A percentile compares a stretch with the other conserved stretches of the same genome.
Conservation (phyloP, 192 early-diverging fungal species). For the Dispira simplex region DNA sequence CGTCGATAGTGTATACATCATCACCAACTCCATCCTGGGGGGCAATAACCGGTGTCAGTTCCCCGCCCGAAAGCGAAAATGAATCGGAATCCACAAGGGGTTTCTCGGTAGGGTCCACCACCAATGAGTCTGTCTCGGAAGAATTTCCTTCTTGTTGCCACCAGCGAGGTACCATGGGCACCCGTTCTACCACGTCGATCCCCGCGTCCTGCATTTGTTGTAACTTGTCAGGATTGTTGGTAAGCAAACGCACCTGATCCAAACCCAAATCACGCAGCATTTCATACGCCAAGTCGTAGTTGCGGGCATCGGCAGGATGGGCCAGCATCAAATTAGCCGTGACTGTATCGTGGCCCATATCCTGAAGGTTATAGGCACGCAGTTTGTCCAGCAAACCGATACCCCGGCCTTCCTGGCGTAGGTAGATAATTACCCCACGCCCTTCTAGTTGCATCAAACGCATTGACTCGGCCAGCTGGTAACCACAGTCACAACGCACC, state of each 20-base stretch:
- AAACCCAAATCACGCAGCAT: slow-evolving; percentile 77
- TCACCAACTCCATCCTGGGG: too few relatives aligned
- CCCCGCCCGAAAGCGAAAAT: too few relatives aligned
- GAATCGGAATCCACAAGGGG: too few relatives aligned
- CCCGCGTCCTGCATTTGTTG: slow-evolving; percentile 51
- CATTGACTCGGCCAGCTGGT: slow-evolving; percentile 89
- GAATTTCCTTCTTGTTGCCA: slow-evolving; percentile 33
- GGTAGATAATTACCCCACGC: slow-evolving; percentile 85
- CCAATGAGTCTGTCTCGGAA: too few relatives aligned
- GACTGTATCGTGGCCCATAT: slow-evolving; percentile 88
- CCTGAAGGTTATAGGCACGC: slow-evolving; percentile 93
- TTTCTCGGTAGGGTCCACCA: too few relatives aligned
- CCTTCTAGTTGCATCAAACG: slow-evolving; percentile 67
- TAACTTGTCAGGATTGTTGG: slow-evolving; percentile 96
- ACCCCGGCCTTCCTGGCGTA: slow-evolving; percentile 91
- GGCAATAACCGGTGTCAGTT: too few relatives aligned
- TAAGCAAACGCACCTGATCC: slow-evolving; percentile 60
- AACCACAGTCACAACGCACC: slow-evolving; percentile 87
- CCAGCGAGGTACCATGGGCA: slow-evolving; percentile 80
- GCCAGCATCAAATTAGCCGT: slow-evolving; percentile 79
- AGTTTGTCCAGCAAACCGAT: slow-evolving; percentile 92
- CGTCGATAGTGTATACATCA: too few relatives aligned
- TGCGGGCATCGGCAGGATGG: slow-evolving; percentile 88
- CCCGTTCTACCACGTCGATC: slow-evolving; percentile 61
- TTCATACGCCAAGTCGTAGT: slow-evolving; percentile 73